Evolutionary conservation across 805 yeast genomes (phyloP), one percentile per base, ranked within the genome.

Genomic region (Maudiozyma saulgeensis): DNA sequence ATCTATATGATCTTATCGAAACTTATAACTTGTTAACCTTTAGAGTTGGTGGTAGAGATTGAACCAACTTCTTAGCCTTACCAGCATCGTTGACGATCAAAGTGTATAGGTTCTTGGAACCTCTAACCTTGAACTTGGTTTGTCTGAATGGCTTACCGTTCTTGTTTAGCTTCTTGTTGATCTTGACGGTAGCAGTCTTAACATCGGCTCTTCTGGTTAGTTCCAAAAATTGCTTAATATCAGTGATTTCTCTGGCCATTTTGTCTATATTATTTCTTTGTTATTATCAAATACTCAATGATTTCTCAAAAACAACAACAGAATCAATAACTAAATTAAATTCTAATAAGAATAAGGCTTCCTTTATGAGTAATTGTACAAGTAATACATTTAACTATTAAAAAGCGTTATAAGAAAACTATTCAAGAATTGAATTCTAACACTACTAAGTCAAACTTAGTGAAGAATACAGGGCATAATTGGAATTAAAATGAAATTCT

Each of bases 81-180:
- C 87, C 84, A 69, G 88, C 85, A 75, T 93, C 98, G 79, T 85
- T 81, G 69, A 93, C 91, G 64, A 86, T 86, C 75, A 91, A 80
- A 66, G 99, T 93, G 87, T 93, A 93, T 71, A 88, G 82, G 80
- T 86, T 74, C 74, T 80, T 88, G 59, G 96, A 69, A 75, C 97
- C 96, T 82, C 98, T 89, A 70, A 93, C 87, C 87, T 93, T 93
- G 90, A 93, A 93, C 79, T 93, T 93, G 79, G 96, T 89, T 78
- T 86, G 93, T 78, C 85, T 84, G 82, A 79, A 79, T 63, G 78
- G 77, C 80, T 84, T 84, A 74, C 93, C 95, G 73, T 77, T 76
- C 64, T 84, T 79, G 78, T 81, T 82, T 69, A 83, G 65, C 76
- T 84, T 83, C 72, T 79, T 74, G 88, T 88, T 88, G 78, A 84